Evolutionary conservation across 768 basidiomycete genomes (phyloP).

Genomic region (Lactifluus piperatus): DNA sequence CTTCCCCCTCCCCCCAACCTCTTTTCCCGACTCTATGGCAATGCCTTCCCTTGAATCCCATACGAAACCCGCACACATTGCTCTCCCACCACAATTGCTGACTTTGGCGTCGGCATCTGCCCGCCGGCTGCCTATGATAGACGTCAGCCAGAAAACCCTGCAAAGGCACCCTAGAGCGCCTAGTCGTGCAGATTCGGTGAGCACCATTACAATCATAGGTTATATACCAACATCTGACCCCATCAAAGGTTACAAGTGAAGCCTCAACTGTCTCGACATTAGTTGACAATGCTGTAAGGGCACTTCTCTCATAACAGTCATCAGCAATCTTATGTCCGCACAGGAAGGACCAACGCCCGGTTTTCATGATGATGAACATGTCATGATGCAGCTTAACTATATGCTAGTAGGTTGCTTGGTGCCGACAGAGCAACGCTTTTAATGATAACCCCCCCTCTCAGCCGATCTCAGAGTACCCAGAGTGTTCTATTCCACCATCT

Average conservation of each 20-base stretch:
- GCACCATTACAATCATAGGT: background rate
- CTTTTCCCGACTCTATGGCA: background rate
- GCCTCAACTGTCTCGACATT: slow-evolving; percentile 18
- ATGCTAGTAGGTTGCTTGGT: slow-evolving; percentile 12
- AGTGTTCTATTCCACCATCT: slow-evolving; percentile 19
- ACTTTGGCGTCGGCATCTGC: background rate
- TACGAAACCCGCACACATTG: background rate
- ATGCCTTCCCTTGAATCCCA: slow-evolving; percentile 6
- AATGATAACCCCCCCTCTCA: slow-evolving; percentile 6
- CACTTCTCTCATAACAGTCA: background rate
- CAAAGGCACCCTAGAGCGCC: slow-evolving; percentile 10
- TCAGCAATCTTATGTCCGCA: background rate
- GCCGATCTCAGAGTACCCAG: slow-evolving; percentile 18
- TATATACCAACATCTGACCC: background rate
- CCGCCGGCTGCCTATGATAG: slow-evolving; percentile 11
- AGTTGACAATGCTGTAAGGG: slow-evolving; percentile 15
- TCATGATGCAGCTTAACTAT: slow-evolving; percentile 19
- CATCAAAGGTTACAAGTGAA: slow-evolving; percentile 13
- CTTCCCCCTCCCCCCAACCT: background rate
- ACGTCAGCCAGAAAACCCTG: slow-evolving; percentile 6
- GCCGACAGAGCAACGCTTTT: background rate
- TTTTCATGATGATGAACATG: slow-evolving; percentile 14
- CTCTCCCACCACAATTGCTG: background rate
- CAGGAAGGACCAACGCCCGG: slow-evolving; percentile 6
- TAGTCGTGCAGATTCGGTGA: slow-evolving; percentile 19